phyloP scores from a whole-genome alignment of 352 stramenopile species.

The Aphanomyces invadans region DNA sequence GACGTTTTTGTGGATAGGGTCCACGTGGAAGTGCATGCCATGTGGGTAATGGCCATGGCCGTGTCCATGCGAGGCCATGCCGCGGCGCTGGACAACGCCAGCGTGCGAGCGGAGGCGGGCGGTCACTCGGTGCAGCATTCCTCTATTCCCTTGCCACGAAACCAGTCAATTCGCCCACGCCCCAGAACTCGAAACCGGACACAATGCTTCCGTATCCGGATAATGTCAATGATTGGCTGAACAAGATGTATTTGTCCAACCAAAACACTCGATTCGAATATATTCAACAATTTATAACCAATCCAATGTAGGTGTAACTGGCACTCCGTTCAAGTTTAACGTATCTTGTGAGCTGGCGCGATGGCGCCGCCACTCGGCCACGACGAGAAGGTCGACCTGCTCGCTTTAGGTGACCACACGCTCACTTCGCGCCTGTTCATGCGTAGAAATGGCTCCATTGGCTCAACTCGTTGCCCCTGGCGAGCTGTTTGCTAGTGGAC shows the following conservation, averaged over 20 bases:
- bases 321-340: too few relatives aligned
- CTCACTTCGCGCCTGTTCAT: too few relatives aligned
- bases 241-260: not conserved
- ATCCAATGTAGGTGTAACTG: not conserved
- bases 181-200: not conserved
- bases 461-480: slow-evolving; percentile 61
- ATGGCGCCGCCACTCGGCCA: not conserved
- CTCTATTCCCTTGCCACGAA: slow-evolving; percentile 5
- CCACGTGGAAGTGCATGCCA: slow-evolving; percentile 86
- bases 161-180: slow-evolving; percentile 23
- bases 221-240: not conserved
- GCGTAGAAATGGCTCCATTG: slow-evolving; percentile 49
- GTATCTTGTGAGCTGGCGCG: not conserved
- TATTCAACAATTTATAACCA: not conserved
- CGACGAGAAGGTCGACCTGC: not conserved
- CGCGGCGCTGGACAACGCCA: slow-evolving; percentile 32
- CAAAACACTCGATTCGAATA: not conserved
- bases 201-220: slow-evolving; percentile 2
- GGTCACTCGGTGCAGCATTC: slow-evolving; percentile 22
- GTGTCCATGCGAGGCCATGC: slow-evolving; percentile 50
- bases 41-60: slow-evolving; percentile 58
- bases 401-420: too few relatives aligned
- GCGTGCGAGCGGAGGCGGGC: slow-evolving; percentile 12
- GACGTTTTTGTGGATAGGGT: slow-evolving; percentile 81
- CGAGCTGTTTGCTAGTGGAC: slow-evolving; percentile 52